phyloP scores from a whole-genome alignment of 345 rosid species.

The Syzygium aqueum region DNA sequence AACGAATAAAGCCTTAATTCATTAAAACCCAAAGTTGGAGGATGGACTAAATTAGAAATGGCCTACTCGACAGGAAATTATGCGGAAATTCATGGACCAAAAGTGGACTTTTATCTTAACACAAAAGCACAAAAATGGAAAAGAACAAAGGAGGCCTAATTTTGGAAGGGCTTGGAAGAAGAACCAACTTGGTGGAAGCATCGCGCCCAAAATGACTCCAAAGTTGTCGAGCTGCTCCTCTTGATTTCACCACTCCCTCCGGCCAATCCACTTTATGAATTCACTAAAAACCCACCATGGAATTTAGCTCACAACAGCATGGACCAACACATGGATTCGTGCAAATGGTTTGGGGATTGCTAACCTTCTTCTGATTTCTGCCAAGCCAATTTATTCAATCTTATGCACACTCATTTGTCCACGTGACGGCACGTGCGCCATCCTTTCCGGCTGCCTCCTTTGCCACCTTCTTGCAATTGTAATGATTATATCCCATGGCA shows the following conservation, averaged over 20 bases:
- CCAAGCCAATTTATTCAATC: not conserved
- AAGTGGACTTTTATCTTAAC: not conserved
- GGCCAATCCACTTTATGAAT: not conserved
- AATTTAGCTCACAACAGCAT: not conserved
- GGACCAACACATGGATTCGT: slow-evolving; percentile 5
- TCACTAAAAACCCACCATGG: not conserved
- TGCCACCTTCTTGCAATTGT: too few species aligned
- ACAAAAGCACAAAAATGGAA: not conserved
- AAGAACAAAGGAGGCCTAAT: not conserved
- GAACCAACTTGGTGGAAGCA: not conserved
- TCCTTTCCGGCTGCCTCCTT: not conserved
- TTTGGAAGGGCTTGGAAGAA: not conserved
- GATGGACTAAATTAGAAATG: not conserved
- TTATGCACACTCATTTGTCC: not conserved
- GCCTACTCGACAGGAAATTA: not conserved
- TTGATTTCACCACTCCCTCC: not conserved
- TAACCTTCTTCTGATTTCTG: not conserved
- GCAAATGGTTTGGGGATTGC: slow-evolving; percentile 12
- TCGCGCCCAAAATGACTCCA: not conserved
- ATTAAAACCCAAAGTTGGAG: not conserved
- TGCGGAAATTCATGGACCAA: not conserved
- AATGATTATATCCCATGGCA: not conserved
- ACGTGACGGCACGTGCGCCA: slow-evolving; percentile 18
- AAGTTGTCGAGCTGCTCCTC: not conserved
- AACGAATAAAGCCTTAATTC: not conserved